A percentile compares a stretch with the other conserved stretches of the same genome.
These are phyloP conservation scores for Mycena capillaripes DNA, from an alignment of 768 basidiomycete species.

Conservation along the genomic window DNA sequence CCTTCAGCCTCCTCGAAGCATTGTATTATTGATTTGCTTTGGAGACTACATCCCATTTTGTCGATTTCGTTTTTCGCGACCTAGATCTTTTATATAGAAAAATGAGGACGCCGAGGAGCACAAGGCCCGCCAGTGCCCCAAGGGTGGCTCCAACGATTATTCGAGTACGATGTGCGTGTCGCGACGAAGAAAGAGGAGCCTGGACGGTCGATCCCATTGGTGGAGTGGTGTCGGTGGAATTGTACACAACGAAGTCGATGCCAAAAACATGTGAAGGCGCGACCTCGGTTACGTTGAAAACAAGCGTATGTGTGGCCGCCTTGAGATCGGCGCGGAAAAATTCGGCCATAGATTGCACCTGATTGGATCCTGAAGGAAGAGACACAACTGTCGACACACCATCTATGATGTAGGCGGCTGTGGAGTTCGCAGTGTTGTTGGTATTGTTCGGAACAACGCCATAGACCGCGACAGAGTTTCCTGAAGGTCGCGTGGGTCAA, in stretches of 20 bases:
- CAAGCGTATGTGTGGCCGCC: constrained; percentile 53
- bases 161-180: constrained; percentile 5
- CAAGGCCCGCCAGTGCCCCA: constrained; percentile 19
- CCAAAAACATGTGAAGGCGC: constrained; percentile 47
- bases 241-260: constrained; percentile 58
- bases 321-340: constrained; percentile 52
- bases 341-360: constrained; percentile 50
- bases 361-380: constrained; percentile 45
- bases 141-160: constrained; percentile 23
- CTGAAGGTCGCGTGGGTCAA: constrained; percentile 39
- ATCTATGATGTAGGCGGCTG: constrained; percentile 54
- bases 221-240: constrained; percentile 47
- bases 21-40: not conserved
- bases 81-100: not conserved
- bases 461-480: constrained; percentile 53
- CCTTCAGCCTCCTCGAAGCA: not conserved
- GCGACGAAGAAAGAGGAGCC: not conserved
- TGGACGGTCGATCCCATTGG: constrained; percentile 13
- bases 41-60: not conserved
- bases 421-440: constrained; percentile 40
- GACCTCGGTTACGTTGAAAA: constrained; percentile 54
- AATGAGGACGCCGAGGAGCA: constrained; percentile 1
- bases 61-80: not conserved
- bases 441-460: constrained; percentile 49
- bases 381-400: constrained; percentile 41